Conservation (phyloP, 2,329 filamentous ascomycete species). For the Sclerotinia borealis region DNA sequence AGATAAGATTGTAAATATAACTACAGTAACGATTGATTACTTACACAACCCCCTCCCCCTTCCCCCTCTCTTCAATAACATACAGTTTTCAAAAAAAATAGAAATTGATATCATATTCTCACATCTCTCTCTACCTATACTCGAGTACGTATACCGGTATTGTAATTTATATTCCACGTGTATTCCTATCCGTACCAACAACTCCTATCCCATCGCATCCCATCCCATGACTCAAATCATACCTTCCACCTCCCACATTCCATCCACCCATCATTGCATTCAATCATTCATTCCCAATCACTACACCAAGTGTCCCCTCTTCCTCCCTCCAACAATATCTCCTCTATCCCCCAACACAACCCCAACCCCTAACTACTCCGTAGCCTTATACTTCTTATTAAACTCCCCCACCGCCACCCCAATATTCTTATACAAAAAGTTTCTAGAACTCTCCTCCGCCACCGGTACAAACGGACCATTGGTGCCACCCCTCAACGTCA, state of each 20-base stretch:
- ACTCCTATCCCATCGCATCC: background rate
- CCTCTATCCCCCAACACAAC: conserved; percentile 27
- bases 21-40: no score
- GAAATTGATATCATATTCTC: background rate
- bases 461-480: conserved; percentile 95
- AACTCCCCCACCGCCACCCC: conserved; percentile 62
- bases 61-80: no score
- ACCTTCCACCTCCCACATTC: no score
- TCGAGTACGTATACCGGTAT: background rate
- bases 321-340: no score
- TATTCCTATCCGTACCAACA: conserved; percentile 2
- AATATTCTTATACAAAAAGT: conserved; percentile 60
- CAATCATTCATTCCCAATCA: background rate
- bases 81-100: no score
- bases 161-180: background rate
- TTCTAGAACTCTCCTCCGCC: conserved; percentile 70
- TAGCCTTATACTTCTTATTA: conserved; percentile 48
- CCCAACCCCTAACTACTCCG: conserved; percentile 30
- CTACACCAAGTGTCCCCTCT: conserved; percentile 30
- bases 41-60: no score
- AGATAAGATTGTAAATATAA: no score
- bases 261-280: background rate
- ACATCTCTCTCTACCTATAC: no score
- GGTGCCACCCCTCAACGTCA: conserved; percentile 80
- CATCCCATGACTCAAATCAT: background rate